phyloP scores from a whole-genome alignment of 208 protist genomes.

The Acanthamoeba culbertsoni region DNA sequence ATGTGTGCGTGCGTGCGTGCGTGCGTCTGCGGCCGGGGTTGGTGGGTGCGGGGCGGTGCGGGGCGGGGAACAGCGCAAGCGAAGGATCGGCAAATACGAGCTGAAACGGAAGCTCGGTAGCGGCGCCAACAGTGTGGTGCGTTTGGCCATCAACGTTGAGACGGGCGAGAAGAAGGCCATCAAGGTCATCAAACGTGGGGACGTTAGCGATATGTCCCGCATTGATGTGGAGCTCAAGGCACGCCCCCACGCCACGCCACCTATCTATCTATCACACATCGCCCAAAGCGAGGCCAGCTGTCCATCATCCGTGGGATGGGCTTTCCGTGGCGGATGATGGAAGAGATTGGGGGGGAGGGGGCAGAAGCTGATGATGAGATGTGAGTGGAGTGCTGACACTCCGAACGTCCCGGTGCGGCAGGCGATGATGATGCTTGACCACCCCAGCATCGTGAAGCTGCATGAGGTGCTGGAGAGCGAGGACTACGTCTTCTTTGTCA shows the following conservation, averaged over 20 bases:
- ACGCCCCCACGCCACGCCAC: neutral
- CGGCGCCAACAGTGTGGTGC: neutral
- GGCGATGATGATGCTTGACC: slow-evolving; percentile 65
- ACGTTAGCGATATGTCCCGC: slow-evolving; percentile 66
- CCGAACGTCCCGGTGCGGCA: no score
- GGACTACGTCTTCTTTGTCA: slow-evolving; percentile 65
- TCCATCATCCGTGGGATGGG: neutral
- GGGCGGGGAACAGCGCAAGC: slow-evolving; percentile 21
- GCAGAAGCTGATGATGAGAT: neutral
- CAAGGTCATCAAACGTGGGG: slow-evolving; percentile 18
- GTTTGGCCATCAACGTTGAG: slow-evolving; percentile 14
- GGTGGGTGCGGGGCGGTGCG: no score
- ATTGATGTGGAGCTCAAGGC: slow-evolving; percentile 67
- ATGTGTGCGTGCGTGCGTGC: neutral
- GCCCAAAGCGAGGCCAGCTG: neutral
- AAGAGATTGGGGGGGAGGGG: neutral
- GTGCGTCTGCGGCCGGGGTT: no score
- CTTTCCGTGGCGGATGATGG: neutral
- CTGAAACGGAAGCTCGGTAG: slow-evolving; percentile 5
- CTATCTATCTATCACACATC: no score
- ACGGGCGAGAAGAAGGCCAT: slow-evolving; percentile 18
- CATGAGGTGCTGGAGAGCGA: slow-evolving; percentile 67
- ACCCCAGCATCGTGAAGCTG: slow-evolving; percentile 58
- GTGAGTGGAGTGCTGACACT: no score
- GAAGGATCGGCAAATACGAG: neutral